Conservation (phyloP, 2,329 filamentous ascomycete species). For the Esteya vermicola region DNA sequence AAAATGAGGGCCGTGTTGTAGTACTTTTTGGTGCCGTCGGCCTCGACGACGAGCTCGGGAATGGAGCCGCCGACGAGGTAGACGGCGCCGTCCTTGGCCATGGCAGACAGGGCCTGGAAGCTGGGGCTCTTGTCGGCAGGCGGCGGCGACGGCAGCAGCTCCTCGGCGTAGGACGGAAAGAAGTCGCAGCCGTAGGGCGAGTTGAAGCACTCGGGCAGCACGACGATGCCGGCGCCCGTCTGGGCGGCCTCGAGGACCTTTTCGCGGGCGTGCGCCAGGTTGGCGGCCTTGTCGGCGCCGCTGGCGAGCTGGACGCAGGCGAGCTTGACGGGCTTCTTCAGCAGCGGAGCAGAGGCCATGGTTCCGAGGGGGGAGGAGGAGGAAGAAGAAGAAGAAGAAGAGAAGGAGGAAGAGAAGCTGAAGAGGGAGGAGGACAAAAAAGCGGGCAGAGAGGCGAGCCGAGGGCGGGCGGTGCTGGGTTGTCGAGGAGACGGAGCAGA, state of each 20-base stretch:
- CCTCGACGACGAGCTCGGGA: conserved; percentile 57
- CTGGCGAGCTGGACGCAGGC: conserved; percentile 71
- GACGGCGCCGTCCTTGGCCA: conserved; percentile 63
- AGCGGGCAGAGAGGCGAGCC: background rate
- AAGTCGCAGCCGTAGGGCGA: conserved; percentile 84
- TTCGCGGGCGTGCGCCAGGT: conserved; percentile 65
- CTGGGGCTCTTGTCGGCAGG: conserved; percentile 58
- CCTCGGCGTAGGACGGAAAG: conserved; percentile 88
- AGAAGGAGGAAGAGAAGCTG: background rate
- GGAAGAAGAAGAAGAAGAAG: background rate
- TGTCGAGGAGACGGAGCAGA: no score
- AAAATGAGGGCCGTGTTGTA: conserved; percentile 91
- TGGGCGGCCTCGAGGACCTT: conserved; percentile 72
- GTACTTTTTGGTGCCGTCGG: conserved; percentile 41
- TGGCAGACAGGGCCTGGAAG: conserved; percentile 67
- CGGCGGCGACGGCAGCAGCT: conserved; percentile 64
- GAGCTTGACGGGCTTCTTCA: conserved; percentile 66
- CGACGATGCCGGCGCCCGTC: conserved; percentile 68
- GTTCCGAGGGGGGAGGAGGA: background rate
- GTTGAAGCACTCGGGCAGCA: conserved; percentile 98
- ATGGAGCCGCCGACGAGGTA: conserved; percentile 90
- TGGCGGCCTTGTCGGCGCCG: conserved; percentile 69
- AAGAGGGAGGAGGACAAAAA: background rate
- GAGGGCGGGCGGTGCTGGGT: no score
- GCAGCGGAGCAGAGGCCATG: conserved; percentile 24